Percentiles rank a stretch among this genome's conserved stretches.
Evolutionary conservation across 192 early-diverging fungal genomes (phyloP).

Genomic region (Pilobolus umbonatus): DNA sequence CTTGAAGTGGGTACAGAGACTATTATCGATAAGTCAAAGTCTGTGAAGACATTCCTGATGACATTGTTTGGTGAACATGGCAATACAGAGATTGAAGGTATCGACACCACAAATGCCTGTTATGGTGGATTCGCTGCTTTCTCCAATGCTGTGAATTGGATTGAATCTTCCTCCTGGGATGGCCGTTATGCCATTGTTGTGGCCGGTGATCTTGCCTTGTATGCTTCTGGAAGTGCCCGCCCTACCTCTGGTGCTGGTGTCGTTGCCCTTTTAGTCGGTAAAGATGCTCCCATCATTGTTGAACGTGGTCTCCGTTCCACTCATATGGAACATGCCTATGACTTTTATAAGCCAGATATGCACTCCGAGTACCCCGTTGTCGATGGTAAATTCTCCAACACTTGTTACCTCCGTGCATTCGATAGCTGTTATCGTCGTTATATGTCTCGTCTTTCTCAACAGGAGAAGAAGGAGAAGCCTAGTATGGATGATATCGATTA

Average conservation of each 20-base stretch:
- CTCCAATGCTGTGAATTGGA: slow-evolving; percentile 97
- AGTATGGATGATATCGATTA: slow-evolving; percentile 68
- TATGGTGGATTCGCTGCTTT: slow-evolving; percentile 97
- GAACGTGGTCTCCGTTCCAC: slow-evolving; percentile 84
- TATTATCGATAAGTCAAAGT: slow-evolving; percentile 99
- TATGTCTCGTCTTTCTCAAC: slow-evolving; percentile 59
- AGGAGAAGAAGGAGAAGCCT: slow-evolving; percentile 33
- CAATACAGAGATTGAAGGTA: slow-evolving; percentile 93
- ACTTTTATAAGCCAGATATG: slow-evolving; percentile 99
- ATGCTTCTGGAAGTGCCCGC: slow-evolving; percentile 85
- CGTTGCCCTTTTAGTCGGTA: slow-evolving; percentile 87
- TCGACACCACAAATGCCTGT: slow-evolving; percentile 98
- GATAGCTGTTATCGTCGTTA: slow-evolving; percentile 87
- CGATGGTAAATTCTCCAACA: slow-evolving; percentile 91
- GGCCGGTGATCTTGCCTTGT: slow-evolving; percentile 96
- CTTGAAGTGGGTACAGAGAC: slow-evolving; percentile 99
- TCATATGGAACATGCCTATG: slow-evolving; percentile 96
- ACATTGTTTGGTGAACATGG: slow-evolving; percentile 85
- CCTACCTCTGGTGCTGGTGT: slow-evolving; percentile 93
- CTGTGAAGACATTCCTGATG: slow-evolving; percentile 96
- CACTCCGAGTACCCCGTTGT: slow-evolving; percentile 96
- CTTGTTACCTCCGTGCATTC: slow-evolving; percentile 87
- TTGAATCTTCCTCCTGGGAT: slow-evolving; percentile 92
- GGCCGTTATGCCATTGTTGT: slow-evolving; percentile 86
- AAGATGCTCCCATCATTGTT: slow-evolving; percentile 90